Base-by-base conservation (phyloP, 306 rosid genomes). In the Vicia villosa region DNA sequence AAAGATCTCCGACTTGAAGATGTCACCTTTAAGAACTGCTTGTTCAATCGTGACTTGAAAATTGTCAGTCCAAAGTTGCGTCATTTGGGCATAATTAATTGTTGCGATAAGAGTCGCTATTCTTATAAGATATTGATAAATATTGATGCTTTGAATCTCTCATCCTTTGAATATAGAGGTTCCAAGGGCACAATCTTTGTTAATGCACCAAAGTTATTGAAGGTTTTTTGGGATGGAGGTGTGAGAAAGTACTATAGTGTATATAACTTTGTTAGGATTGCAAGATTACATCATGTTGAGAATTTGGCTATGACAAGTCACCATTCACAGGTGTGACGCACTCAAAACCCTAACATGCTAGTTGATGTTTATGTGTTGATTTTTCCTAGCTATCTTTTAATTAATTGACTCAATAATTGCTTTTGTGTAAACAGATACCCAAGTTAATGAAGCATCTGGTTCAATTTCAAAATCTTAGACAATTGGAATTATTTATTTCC, bases 41-140 rank as follows among this genome's bases (percentile, higher is more conserved):
- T 7, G 21, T 1, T 14, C 40, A 0, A 2, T 0, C 0, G 10
- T 24, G 17, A 11, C 3, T 2, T 12, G 8, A 2, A 56, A 5
- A 56, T 56, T 28, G 5, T 7, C 10, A 56, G 11, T 56, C 1
- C 38, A 24, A 56, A 26, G 20, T 56, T 56, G 37, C 38, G 16
- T 55, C 19, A n/a, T 5, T 55, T 55, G 17, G 24, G 6, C 36
- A 22, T 55, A 22, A 12, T 24, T 24, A 5, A 55, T 5, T 24
- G 61, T 26, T 1, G 2, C 4, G 0, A 0, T 6, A 3, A 0
- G 9, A n/a, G 2, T 0, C 0, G 0, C 4, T 16, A 1, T 4
- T 1, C 7, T 28, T 2, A 0, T 12, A 4, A 5, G 4, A 55
- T 55, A 22, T 0, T 5, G 4, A 24, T 55, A 13, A 0, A 13